Conservation (phyloP, 805 yeast genomes). For the Candida argentea region DNA sequence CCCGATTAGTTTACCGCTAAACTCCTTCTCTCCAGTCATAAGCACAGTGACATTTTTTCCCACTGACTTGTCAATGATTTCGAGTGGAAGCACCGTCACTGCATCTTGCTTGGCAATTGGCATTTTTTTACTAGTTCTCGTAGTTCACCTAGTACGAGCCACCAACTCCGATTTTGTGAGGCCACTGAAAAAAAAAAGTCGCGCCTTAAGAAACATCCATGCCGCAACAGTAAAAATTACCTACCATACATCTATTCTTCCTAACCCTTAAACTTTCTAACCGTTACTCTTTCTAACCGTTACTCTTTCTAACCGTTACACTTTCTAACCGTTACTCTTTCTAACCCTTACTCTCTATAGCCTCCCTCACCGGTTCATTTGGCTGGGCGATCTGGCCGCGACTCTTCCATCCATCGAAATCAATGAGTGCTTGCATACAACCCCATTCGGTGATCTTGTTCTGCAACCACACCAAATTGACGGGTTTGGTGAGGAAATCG, state of each 20-base stretch:
- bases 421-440: constrained; percentile 95
- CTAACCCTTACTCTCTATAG: not conserved
- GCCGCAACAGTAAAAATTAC: not conserved
- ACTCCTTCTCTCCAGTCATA: constrained; percentile 56
- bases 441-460: constrained; percentile 97
- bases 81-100: constrained; percentile 59
- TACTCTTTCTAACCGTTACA: too few species aligned
- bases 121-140: too few species aligned
- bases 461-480: constrained; percentile 85
- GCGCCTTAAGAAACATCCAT: too few species aligned
- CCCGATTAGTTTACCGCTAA: constrained; percentile 80
- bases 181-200: too few species aligned
- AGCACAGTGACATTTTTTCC: constrained; percentile 73
- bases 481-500: constrained; percentile 93
- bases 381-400: too few species aligned
- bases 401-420: constrained; percentile 82
- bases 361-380: not conserved
- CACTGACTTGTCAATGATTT: constrained; percentile 77
- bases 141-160: too few species aligned
- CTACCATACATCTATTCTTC: not conserved
- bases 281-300: too few species aligned
- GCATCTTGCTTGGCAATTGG: too few species aligned
- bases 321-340: too few species aligned
- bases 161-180: too few species aligned
- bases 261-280: not conserved